phyloP scores from a whole-genome alignment of 352 stramenopile genomes.

The Phytophthora ramorum region DNA sequence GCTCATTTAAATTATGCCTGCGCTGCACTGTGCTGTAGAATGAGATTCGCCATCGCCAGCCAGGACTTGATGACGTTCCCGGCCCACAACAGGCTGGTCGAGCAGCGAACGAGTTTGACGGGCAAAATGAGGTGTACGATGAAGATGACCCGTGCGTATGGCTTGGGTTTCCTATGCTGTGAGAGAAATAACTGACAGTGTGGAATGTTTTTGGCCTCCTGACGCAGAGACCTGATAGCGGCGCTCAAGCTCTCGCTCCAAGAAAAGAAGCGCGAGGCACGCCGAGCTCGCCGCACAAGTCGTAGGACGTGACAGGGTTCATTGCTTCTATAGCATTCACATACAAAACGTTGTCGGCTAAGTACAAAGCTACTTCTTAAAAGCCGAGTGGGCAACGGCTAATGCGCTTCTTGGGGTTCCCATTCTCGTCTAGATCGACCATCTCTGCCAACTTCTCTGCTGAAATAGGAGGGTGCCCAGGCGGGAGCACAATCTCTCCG shows the following conservation, averaged over 20 bases:
- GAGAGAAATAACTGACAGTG: slow-evolving; percentile 4
- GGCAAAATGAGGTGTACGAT: slow-evolving; percentile 38
- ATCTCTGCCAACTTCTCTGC: slow-evolving; percentile 44
- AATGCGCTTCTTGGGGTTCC: slow-evolving; percentile 60
- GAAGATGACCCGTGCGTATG: slow-evolving; percentile 59
- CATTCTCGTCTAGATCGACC: slow-evolving; percentile 48
- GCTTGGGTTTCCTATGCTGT: background rate
- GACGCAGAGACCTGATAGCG: slow-evolving; percentile 56
- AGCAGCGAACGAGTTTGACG: slow-evolving; percentile 13
- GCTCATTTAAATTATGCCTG: background rate
- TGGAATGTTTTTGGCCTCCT: slow-evolving; percentile 5
- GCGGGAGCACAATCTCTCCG: slow-evolving; percentile 42
- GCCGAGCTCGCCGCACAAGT: slow-evolving; percentile 46
- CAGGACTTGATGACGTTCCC: slow-evolving; percentile 31
- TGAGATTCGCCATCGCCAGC: slow-evolving; percentile 73
- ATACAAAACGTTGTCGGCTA: slow-evolving; percentile 1
- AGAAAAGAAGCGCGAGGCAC: slow-evolving; percentile 71
- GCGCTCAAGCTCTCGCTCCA: slow-evolving; percentile 66
- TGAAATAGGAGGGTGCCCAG: slow-evolving; percentile 46
- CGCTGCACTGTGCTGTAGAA: slow-evolving; percentile 45
- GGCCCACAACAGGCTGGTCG: slow-evolving; percentile 4
- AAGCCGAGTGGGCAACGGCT: slow-evolving; percentile 72
- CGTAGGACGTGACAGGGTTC: slow-evolving; percentile 40
- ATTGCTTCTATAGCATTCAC: slow-evolving; percentile 1
- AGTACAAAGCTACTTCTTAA: slow-evolving; percentile 9